Conservation (phyloP, 2,329 filamentous ascomycete species). For the Pseudocercospora ulei region DNA sequence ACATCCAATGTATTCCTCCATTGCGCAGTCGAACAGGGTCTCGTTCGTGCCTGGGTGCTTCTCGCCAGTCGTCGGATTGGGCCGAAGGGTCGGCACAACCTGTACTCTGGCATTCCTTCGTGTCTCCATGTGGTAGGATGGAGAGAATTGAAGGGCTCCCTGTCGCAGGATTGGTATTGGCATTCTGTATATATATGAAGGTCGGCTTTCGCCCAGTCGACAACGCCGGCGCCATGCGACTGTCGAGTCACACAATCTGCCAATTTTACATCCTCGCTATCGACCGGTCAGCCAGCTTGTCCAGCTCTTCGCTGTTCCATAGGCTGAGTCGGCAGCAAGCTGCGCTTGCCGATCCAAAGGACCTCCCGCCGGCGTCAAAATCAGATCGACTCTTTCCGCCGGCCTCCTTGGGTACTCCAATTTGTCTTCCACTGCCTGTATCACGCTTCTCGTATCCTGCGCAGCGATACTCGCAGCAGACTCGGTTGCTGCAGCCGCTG, state of each 20-base stretch:
- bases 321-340: constrained; percentile 33
- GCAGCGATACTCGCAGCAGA: constrained; percentile 10
- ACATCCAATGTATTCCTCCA: no score
- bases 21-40: no score
- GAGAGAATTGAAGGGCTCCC: no score
- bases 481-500: constrained; percentile 18
- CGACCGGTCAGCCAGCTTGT: constrained; percentile 39
- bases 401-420: constrained; percentile 27
- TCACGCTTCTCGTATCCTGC: constrained; percentile 25
- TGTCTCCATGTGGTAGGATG: no score
- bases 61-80: no score
- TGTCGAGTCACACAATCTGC: constrained; percentile 10
- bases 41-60: no score
- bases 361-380: constrained; percentile 34
- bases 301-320: constrained; percentile 40
- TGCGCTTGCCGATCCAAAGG: constrained; percentile 42
- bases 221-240: constrained; percentile 14
- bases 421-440: constrained; percentile 33
- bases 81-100: no score
- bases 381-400: constrained; percentile 27
- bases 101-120: no score
- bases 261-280: constrained; percentile 11
- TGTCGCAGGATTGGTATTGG: no score
- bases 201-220: background rate
- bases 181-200: constrained; percentile 6